Percentiles rank a stretch among this genome's conserved stretches.
Conservation (phyloP, 306 rosid genomes). For the Quercus rubra region DNA sequence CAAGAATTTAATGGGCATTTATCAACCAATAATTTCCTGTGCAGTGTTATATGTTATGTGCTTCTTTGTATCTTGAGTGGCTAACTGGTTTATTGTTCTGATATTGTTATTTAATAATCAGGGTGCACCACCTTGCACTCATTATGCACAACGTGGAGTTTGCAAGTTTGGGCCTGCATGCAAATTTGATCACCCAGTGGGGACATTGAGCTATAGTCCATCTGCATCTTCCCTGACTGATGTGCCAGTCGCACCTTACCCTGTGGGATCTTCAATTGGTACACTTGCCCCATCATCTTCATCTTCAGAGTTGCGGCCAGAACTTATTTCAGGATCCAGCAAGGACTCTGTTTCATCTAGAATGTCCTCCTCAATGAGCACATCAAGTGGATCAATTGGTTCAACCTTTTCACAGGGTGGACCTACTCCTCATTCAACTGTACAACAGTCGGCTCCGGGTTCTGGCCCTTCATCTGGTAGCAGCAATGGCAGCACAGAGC, state of each 20-base stretch:
- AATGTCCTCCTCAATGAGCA: slow-evolving; percentile 82
- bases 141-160: slow-evolving; percentile 81
- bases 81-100: slow-evolving; percentile 7
- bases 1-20: not conserved
- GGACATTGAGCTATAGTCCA: slow-evolving; percentile 85
- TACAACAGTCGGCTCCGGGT: slow-evolving; percentile 60
- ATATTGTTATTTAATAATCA: slow-evolving; percentile 43
- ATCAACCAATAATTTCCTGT: not conserved
- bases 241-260: slow-evolving; percentile 93
- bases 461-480: slow-evolving; percentile 52
- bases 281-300: slow-evolving; percentile 87
- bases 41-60: not conserved
- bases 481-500: slow-evolving; percentile 46
- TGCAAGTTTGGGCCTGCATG: slow-evolving; percentile 91
- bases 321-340: slow-evolving; percentile 56
- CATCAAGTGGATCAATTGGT: slow-evolving; percentile 72
- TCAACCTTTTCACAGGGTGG: slow-evolving; percentile 58
- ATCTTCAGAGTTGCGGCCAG: slow-evolving; percentile 88
- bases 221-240: slow-evolving; percentile 89
- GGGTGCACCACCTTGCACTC: slow-evolving; percentile 93
- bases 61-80: not conserved
- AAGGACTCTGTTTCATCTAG: slow-evolving; percentile 70
- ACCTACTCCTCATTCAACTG: slow-evolving; percentile 47
- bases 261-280: slow-evolving; percentile 84
- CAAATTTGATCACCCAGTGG: slow-evolving; percentile 90